Evolutionary conservation across 2,329 filamentous ascomycete genomes (phyloP), one percentile per base, ranked within the genome.

Genomic region (Pyrenophora graminea): DNA sequence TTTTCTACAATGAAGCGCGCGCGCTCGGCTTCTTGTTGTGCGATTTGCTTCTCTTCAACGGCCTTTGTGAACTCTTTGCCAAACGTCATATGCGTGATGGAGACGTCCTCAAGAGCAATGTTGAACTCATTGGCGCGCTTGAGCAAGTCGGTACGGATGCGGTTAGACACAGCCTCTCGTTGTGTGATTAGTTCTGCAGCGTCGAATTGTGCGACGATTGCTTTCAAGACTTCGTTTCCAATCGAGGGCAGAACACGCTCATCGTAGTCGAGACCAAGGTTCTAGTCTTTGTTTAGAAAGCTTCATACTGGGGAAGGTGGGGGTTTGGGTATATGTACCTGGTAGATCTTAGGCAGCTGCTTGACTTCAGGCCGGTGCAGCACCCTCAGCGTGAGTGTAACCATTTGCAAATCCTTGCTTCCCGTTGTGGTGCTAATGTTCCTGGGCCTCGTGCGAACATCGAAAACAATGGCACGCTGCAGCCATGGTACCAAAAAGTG

Each of bases 1-100:
- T 91, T 91, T 84, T 99, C 94, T 74, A 99, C 94, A 65, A 99
- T 95, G 81, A 99, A 99, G 62, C 94, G 85, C 41, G 94, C 94
- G 61, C 94, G 85, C 83, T 99, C 94, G 59, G 94, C 94, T 73
- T 99, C 94, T 79, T 99, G 94, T 80, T 99, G 94, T 48, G 94
- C 94, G 75, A 99, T 99, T 82, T 99, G 94, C 86, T 99, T 99
- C 85, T 99, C 94, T 81, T 99, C 94, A 69, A 99, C 94, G 61
- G 94, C 94, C 77, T 90, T 90, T 55, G 94, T 99, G 82, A 99
- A 99, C 78, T 99, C 94, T 77, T 93, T 93, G 66, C 94, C 94
- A 74, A 99, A 99, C 45, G 94, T 99, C 94, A 99, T 99, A 83
- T 99, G 94, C 56, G 94, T 99, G 77, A 99, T 99, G 72, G 91